A percentile compares a stretch with the other conserved stretches of the same genome.
Evolutionary conservation across 768 basidiomycete species (phyloP).

Genomic region (Kwoniella sp.): DNA sequence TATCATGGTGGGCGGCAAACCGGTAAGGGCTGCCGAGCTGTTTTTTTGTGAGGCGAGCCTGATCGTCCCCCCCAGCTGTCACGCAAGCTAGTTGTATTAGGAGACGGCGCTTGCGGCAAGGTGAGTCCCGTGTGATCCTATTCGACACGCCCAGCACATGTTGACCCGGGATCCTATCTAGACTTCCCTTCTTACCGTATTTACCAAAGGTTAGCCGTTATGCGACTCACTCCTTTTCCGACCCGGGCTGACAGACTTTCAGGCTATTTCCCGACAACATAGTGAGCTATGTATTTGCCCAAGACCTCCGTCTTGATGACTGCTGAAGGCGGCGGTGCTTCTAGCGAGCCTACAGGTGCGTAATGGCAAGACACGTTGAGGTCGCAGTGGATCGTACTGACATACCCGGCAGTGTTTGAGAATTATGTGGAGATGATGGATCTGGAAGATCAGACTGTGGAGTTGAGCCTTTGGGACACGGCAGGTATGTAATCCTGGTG

Average conservation of each 20-base stretch:
- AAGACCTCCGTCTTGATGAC: too few relatives aligned
- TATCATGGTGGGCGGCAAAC: constrained; percentile 24
- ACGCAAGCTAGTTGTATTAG: constrained; percentile 82
- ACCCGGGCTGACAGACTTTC: constrained; percentile 49
- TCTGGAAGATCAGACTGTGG: constrained; percentile 80
- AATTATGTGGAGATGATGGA: constrained; percentile 89
- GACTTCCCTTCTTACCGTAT: constrained; percentile 45
- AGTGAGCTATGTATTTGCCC: constrained; percentile 60
- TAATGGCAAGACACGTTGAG: not conserved
- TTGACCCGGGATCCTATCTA: constrained; percentile 3
- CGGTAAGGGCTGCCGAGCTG: constrained; percentile 4
- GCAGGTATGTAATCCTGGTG: constrained; percentile 62
- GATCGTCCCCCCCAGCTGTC: constrained; percentile 25
- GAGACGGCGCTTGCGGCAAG: constrained; percentile 88
- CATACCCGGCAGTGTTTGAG: constrained; percentile 81
- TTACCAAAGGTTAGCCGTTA: constrained; percentile 43
- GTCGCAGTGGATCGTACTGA: constrained; percentile 53
- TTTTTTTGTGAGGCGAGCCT: too few relatives aligned
- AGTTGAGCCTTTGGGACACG: constrained; percentile 95
- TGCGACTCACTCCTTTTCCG: constrained; percentile 50
- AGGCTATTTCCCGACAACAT: constrained; percentile 79
- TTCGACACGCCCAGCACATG: not conserved
- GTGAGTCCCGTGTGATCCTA: constrained; percentile 13
- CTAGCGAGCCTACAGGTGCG: constrained; percentile 44
- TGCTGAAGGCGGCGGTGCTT: not conserved